A percentile compares a stretch with the other conserved stretches of the same genome.
These are phyloP conservation scores for Camellia lanceoleosa DNA, from an alignment of 148 eudicot species.

Conservation along the genomic window DNA sequence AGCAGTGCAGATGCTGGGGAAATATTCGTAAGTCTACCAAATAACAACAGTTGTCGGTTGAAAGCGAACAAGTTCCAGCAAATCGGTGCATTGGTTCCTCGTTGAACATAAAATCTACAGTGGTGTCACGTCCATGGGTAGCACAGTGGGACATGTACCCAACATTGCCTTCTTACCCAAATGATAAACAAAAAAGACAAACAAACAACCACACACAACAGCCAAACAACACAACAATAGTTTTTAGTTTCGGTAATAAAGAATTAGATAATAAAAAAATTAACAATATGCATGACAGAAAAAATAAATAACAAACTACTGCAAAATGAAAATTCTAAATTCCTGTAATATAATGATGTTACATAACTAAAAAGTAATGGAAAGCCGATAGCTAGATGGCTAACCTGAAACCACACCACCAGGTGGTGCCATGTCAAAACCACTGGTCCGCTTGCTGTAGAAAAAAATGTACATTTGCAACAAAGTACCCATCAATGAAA, in stretches of 20 bases:
- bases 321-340: not conserved
- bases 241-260: conserved; percentile 59
- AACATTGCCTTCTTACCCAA: conserved; percentile 74
- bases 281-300: conserved; percentile 6
- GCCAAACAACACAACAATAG: conserved; percentile 77
- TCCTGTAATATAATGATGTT: not conserved
- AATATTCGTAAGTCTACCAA: conserved; percentile 66
- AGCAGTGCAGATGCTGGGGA: conserved; percentile 67
- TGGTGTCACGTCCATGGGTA: conserved; percentile 54
- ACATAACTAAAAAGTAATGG: not conserved
- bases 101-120: conserved; percentile 51
- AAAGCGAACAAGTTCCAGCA: conserved; percentile 60
- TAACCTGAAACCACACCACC: conserved; percentile 28
- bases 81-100: conserved; percentile 59
- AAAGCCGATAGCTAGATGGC: conserved; percentile 12
- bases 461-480: not conserved
- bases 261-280: conserved; percentile 20
- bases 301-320: not conserved
- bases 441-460: conserved; percentile 46
- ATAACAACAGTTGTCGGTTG: conserved; percentile 57
- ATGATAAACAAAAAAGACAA: conserved; percentile 49
- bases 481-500: not conserved
- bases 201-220: conserved; percentile 85
- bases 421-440: conserved; percentile 47
- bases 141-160: conserved; percentile 64